phyloP scores from a whole-genome alignment of 2,329 filamentous ascomycete species.

The Bretziella fagacearum region DNA sequence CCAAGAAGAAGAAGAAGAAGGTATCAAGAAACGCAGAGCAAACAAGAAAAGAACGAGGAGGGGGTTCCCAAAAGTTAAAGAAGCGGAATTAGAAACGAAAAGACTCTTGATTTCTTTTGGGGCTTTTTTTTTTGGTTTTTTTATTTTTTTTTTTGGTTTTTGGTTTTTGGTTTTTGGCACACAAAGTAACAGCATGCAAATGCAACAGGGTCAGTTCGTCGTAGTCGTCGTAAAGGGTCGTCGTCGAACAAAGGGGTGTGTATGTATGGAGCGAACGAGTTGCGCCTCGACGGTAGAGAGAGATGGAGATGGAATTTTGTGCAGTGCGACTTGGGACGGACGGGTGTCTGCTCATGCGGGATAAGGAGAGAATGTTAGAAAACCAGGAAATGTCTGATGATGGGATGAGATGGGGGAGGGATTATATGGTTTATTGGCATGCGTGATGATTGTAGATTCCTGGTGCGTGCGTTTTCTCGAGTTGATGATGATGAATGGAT shows the following conservation, averaged over 20 bases:
- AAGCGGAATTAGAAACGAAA: no score
- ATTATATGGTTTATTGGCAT: background rate
- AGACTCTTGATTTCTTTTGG: no score
- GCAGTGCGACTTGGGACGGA: background rate
- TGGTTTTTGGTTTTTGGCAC: background rate
- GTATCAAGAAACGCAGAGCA: no score
- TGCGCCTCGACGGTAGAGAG: background rate
- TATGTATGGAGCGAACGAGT: background rate
- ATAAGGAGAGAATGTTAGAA: slow-evolving; percentile 4
- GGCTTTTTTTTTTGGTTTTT: no score
- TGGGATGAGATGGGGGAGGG: background rate
- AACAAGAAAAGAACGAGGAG: no score
- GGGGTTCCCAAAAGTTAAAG: no score
- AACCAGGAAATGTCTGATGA: background rate
- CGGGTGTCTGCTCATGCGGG: background rate
- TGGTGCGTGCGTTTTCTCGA: no score
- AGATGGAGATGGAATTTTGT: background rate
- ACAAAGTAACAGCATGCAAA: background rate
- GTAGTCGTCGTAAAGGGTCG: background rate
- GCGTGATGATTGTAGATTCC: no score
- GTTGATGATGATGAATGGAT: background rate
- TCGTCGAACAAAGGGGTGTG: background rate
- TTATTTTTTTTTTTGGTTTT: no score
- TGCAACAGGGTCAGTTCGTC: background rate
- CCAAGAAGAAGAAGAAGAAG: background rate